These are phyloP conservation scores for Plicaturopsis crispa DNA, from an alignment of 768 basidiomycete genomes.

Conservation along the genomic window DNA sequence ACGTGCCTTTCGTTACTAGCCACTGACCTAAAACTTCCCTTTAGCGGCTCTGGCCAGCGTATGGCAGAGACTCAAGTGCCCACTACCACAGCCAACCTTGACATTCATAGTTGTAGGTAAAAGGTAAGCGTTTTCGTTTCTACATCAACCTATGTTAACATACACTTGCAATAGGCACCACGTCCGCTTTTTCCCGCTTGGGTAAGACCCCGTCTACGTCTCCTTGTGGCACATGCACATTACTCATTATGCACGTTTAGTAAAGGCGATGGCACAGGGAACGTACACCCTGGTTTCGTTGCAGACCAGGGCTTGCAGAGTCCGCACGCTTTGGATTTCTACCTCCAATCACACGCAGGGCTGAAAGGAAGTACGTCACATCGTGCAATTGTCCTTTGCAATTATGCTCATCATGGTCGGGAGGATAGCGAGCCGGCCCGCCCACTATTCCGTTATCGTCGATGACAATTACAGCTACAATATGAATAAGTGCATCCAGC, in stretches of 20 bases:
- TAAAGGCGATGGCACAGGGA: constrained; percentile 39
- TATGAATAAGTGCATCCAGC: constrained; percentile 21
- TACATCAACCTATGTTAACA: too few species aligned
- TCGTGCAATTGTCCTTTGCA: too few species aligned
- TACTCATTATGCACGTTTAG: too few species aligned
- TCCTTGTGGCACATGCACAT: too few species aligned
- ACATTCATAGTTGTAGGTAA: constrained; percentile 60
- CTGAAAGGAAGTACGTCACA: constrained; percentile 43
- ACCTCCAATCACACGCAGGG: constrained; percentile 48
- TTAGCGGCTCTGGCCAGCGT: too few species aligned
- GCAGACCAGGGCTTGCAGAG: constrained; percentile 38
- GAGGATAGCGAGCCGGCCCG: constrained; percentile 39
- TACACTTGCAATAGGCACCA: constrained; percentile 55
- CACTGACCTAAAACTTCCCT: too few species aligned
- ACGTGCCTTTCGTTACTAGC: too few species aligned
- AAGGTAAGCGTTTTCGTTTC: too few species aligned
- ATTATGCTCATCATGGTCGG: too few species aligned
- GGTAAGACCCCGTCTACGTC: constrained; percentile 9
- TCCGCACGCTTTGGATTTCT: constrained; percentile 42
- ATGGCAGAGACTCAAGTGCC: not conserved
- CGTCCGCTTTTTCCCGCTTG: constrained; percentile 43
- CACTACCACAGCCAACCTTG: too few species aligned
- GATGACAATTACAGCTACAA: constrained; percentile 27
- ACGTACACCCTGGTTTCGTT: constrained; percentile 45
- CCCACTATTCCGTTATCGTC: constrained; percentile 40